Base-by-base conservation (phyloP, 2,329 filamentous ascomycete genomes). In the Cercospora brassicicola region DNA sequence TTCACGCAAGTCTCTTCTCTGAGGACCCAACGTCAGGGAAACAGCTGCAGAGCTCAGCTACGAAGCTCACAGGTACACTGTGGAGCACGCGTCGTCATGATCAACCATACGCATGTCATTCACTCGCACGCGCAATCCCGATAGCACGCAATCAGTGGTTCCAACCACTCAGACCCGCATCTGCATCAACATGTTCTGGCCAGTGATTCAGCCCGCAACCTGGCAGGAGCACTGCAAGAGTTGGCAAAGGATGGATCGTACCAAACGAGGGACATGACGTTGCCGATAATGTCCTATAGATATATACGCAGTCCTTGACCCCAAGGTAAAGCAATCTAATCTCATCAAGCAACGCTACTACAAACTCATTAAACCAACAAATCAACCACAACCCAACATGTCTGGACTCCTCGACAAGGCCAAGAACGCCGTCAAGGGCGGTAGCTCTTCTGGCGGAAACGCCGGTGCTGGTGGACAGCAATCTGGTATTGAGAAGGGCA, bases 401-500 rank as follows among this genome's bases (percentile, higher is more conserved):
- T 72, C 71, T 62, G 72, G 71, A 67, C 72, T 73, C 62, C 66
- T 73, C 59, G 67, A 73, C 65, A 72, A 73, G 65, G 72, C 68
- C 31, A 73, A 73, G 64, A 69, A 70, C 55, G 62, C 66, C 20
- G 69, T 70, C 62, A 69, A 69, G 69, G 62, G 65, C 65, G 64
- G 61, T 20, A 57, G 66, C 62, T 67, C 65, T 36, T 31, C 56
- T 28, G 62, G 62, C 33, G 56, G 57, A n/a, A 18, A 56, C 20
- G 55, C 28, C 7, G 39, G 59, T 53, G 36, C 45, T n/a, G 59
- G 65, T 20, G 65, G 61, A 9, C 59, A 66, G 18, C 65, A 61
- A 18, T 69, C 67, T 20, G 55, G 67, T 8, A 39, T 68, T 36
- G 66, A 73, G 65, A 69, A 72, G 69, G 59, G 61, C 42, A 69